These are phyloP conservation scores for Cryptosporidium xiaoi DNA, from an alignment of 169 alveolate species.

Conservation along the genomic window DNA sequence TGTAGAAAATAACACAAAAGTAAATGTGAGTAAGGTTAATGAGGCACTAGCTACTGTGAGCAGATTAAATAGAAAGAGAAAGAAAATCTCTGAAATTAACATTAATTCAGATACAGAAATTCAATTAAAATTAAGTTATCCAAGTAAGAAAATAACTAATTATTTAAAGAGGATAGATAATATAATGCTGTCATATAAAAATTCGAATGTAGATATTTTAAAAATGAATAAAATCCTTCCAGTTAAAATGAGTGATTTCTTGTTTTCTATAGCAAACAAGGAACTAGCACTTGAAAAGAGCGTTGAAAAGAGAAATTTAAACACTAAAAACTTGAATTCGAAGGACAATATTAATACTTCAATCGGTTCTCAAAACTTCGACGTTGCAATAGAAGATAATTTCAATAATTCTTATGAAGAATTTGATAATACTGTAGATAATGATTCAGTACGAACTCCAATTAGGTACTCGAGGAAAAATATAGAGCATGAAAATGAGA, in stretches of 20 bases:
- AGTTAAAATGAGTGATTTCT: background rate
- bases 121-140: background rate
- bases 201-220: slow-evolving; percentile 32
- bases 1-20: background rate
- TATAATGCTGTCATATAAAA: background rate
- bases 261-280: background rate
- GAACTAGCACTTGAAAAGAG: no score
- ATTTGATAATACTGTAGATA: background rate
- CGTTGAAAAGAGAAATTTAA: background rate
- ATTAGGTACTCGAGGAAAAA: slow-evolving; percentile 4
- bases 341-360: background rate
- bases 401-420: background rate
- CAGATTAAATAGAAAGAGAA: slow-evolving; percentile 5
- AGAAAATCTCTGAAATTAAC: slow-evolving; percentile 16
- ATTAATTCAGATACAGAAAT: background rate
- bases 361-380: background rate
- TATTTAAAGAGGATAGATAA: background rate
- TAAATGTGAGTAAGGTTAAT: background rate
- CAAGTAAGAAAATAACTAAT: background rate
- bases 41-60: background rate
- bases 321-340: background rate
- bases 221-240: slow-evolving; percentile 8
- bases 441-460: slow-evolving; percentile 21
- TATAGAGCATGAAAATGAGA: slow-evolving; percentile 10
- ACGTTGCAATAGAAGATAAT: background rate